phyloP scores from a whole-genome alignment of 2,329 filamentous ascomycete genomes.

The Zopfia rhizophila region DNA sequence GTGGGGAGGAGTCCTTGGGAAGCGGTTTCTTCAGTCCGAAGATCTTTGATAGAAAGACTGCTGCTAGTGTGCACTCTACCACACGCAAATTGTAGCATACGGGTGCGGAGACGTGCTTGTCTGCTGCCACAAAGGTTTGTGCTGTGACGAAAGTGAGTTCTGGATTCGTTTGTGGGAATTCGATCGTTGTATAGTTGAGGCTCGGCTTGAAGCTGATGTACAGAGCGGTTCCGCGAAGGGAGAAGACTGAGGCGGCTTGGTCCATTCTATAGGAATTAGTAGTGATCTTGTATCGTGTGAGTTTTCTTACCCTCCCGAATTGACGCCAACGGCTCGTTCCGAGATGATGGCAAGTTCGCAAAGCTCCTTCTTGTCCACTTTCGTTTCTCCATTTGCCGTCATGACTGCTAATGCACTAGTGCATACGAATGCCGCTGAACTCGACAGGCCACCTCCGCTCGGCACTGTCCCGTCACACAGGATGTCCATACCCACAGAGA shows the following conservation, averaged over 20 bases:
- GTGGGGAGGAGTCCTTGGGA: slow-evolving; percentile 80
- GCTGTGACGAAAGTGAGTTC: slow-evolving; percentile 93
- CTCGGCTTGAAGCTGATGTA: slow-evolving; percentile 89
- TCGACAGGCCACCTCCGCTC: slow-evolving; percentile 89
- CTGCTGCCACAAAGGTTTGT: slow-evolving; percentile 91
- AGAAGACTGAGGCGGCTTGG: slow-evolving; percentile 95
- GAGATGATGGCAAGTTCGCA: slow-evolving; percentile 94
- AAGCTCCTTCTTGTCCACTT: slow-evolving; percentile 89
- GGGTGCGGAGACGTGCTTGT: slow-evolving; percentile 93
- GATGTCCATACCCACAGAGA: slow-evolving; percentile 82
- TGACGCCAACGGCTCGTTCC: slow-evolving; percentile 93
- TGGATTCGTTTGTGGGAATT: slow-evolving; percentile 82
- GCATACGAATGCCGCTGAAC: slow-evolving; percentile 92
- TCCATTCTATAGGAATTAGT: slow-evolving; percentile 77
- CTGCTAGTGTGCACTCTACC: slow-evolving; percentile 92
- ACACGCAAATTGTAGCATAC: slow-evolving; percentile 97
- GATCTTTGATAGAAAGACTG: slow-evolving; percentile 71
- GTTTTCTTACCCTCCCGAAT: slow-evolving; percentile 83
- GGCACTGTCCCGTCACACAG: slow-evolving; percentile 93
- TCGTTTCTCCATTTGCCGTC: slow-evolving; percentile 80
- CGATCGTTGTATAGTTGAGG: slow-evolving; percentile 79
- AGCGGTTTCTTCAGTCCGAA: slow-evolving; percentile 69
- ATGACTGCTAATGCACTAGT: slow-evolving; percentile 89
- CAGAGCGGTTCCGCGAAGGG: slow-evolving; percentile 83
- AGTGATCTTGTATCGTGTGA: slow-evolving; percentile 18